A percentile compares a stretch with the other conserved stretches of the same genome.
Conservation (phyloP, 371 early-diverging fungal species). For the Syncephalastrum racemosum region DNA sequence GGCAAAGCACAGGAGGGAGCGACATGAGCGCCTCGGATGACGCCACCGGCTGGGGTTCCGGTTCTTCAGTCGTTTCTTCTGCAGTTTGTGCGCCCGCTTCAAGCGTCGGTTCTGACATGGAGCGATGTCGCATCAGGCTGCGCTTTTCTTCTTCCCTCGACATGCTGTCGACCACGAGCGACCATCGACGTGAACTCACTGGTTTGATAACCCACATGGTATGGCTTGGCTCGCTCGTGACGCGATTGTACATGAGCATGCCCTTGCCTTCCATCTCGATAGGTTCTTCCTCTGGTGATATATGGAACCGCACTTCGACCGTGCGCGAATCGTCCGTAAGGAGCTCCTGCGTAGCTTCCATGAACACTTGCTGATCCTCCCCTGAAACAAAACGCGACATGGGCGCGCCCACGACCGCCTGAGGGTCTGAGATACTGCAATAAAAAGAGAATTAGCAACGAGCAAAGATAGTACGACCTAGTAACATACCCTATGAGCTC, state of each 20-base stretch:
- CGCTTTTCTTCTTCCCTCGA: slow-evolving; percentile 8
- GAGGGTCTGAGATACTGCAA: slow-evolving; percentile 43
- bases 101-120: slow-evolving; percentile 31
- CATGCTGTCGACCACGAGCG: slow-evolving; percentile 9
- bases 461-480: not conserved
- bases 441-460: not conserved
- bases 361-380: slow-evolving; percentile 20
- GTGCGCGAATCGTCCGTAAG: slow-evolving; percentile 71
- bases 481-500: slow-evolving; percentile 55
- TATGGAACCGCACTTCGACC: slow-evolving; percentile 72
- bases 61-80: not conserved
- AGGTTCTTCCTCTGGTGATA: slow-evolving; percentile 49
- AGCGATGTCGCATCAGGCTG: slow-evolving; percentile 20
- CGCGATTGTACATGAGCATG: slow-evolving; percentile 80
- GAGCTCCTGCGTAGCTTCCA: slow-evolving; percentile 53
- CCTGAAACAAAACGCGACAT: slow-evolving; percentile 46
- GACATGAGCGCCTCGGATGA: slow-evolving; percentile 26
- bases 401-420: slow-evolving; percentile 44
- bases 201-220: slow-evolving; percentile 88
- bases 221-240: slow-evolving; percentile 68
- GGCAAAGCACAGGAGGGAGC: slow-evolving; percentile 64
- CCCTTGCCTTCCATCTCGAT: slow-evolving; percentile 88
- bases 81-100: slow-evolving; percentile 9
- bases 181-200: slow-evolving; percentile 17
- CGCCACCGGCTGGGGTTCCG: not conserved